A percentile compares a stretch with the other conserved stretches of the same genome.
These are phyloP conservation scores for Rhodotorula mucilaginosa DNA, from an alignment of 1,284 basidiomycete genomes.

Conservation along the genomic window DNA sequence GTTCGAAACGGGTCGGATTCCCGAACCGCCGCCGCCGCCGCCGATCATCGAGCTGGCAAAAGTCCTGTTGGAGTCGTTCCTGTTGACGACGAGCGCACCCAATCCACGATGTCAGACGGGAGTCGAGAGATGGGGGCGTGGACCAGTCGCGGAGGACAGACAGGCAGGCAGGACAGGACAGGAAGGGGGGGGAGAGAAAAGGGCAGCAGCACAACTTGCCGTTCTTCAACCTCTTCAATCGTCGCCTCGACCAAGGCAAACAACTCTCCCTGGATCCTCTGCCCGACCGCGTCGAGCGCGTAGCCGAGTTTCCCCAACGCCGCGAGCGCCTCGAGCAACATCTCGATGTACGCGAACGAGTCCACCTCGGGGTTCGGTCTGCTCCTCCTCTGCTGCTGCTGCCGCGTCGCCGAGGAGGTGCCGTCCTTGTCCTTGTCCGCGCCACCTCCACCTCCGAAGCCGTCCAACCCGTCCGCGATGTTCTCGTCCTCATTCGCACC, in stretches of 20 bases:
- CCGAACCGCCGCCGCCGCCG: conserved; percentile 1
- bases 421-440: neutral
- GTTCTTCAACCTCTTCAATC: conserved; percentile 84
- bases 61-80: conserved; percentile 37
- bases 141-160: no score
- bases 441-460: neutral
- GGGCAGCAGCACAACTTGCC: conserved; percentile 55
- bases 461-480: neutral
- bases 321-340: conserved; percentile 84
- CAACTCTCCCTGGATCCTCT: conserved; percentile 80
- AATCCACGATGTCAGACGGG: no score
- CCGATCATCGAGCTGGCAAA: neutral
- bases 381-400: conserved; percentile 14
- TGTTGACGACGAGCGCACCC: neutral
- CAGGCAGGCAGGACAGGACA: no score
- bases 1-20: conserved; percentile 17
- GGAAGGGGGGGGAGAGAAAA: conserved; percentile 23
- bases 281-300: conserved; percentile 78
- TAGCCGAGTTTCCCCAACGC: conserved; percentile 83
- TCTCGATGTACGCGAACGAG: conserved; percentile 92
- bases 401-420: neutral
- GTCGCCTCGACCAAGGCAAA: conserved; percentile 82
- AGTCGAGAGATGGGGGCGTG: no score
- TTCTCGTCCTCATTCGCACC: neutral
- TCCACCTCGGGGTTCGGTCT: conserved; percentile 77